A percentile compares a stretch with the other conserved stretches of the same genome.
Evolutionary conservation across 164 flowering plant genomes (phyloP).

Genomic region (Macadamia integrifolia): DNA sequence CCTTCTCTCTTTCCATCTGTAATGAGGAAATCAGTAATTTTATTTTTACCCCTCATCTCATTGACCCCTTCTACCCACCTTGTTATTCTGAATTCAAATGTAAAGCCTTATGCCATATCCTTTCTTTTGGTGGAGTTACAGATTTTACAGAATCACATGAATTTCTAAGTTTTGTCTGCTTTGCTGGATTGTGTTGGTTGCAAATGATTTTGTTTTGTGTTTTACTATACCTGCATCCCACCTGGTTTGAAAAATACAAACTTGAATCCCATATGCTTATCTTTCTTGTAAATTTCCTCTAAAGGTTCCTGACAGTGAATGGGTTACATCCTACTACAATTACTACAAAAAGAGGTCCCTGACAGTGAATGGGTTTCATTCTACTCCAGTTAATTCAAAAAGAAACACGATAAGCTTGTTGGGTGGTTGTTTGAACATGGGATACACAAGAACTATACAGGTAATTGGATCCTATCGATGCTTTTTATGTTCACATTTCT

Average conservation of each 20-base stretch:
- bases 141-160: not conserved
- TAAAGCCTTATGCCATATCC: not conserved
- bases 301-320: slow-evolving; percentile 35
- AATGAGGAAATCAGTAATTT: too few species aligned
- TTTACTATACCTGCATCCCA: not conserved
- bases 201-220: not conserved
- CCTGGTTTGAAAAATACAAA: not conserved
- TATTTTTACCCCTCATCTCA: too few species aligned
- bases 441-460: slow-evolving; percentile 87
- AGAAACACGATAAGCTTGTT: slow-evolving; percentile 91
- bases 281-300: not conserved
- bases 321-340: too few species aligned
- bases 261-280: not conserved
- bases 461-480: slow-evolving; percentile 86
- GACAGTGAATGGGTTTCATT: slow-evolving; percentile 66
- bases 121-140: not conserved
- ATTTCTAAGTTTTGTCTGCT: not conserved
- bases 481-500: slow-evolving; percentile 79
- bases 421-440: slow-evolving; percentile 67
- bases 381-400: slow-evolving; percentile 76
- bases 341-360: not conserved
- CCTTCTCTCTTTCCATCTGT: too few species aligned
- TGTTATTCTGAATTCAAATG: too few species aligned
- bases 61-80: too few species aligned
- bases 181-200: not conserved